Conservation (phyloP, 768 basidiomycete species). For the Boletus sp. region DNA sequence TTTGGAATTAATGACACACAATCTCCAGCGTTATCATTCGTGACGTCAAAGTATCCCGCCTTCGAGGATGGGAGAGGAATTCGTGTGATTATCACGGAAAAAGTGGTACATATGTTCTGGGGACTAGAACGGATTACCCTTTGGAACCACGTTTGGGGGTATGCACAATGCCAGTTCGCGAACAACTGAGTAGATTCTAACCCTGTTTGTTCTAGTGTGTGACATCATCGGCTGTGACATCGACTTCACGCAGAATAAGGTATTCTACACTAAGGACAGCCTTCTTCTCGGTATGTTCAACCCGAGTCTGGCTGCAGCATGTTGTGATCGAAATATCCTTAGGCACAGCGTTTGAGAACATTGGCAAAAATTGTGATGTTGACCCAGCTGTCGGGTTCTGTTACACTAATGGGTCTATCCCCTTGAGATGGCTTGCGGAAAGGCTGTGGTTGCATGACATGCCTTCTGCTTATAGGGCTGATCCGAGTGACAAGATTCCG, state of each 20-base stretch:
- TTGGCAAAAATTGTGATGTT: constrained; percentile 61
- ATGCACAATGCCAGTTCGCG: constrained; percentile 27
- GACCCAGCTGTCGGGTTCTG: constrained; percentile 90
- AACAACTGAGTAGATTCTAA: neutral
- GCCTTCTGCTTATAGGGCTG: constrained; percentile 22
- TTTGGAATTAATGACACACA: constrained; percentile 11
- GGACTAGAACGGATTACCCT: constrained; percentile 66
- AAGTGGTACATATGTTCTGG: constrained; percentile 77
- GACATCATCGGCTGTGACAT: constrained; percentile 92
- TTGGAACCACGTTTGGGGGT: constrained; percentile 82
- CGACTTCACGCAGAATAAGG: constrained; percentile 75
- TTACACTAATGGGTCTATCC: constrained; percentile 69
- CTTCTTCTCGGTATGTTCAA: constrained; percentile 51
- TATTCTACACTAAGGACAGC: constrained; percentile 92
- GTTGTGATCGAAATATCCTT: constrained; percentile 8
- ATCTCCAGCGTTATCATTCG: constrained; percentile 60
- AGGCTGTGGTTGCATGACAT: constrained; percentile 8
- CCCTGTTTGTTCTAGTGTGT: constrained; percentile 48
- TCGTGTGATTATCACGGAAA: constrained; percentile 96
- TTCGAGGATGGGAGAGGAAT: constrained; percentile 81
- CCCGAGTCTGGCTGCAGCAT: neutral
- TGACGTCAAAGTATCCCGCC: constrained; percentile 62
- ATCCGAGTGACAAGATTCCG: constrained; percentile 53
- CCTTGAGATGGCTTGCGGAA: constrained; percentile 42
- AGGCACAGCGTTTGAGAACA: constrained; percentile 71